Conservation (phyloP, 108 stramenopile species). For the Licmophora abbreviata region DNA sequence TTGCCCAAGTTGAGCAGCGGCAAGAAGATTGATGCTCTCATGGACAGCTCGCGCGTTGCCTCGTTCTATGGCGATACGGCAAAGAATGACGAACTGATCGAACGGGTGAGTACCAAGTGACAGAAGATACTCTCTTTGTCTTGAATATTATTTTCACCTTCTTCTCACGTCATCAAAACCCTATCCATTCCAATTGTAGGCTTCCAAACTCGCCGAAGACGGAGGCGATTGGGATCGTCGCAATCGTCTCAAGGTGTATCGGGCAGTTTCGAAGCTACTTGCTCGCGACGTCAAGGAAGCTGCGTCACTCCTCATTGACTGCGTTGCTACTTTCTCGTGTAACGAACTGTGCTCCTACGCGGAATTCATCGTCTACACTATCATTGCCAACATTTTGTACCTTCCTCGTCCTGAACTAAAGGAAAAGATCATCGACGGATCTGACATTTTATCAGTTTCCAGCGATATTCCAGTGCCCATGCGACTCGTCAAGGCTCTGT, state of each 20-base stretch:
- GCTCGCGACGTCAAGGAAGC: conserved; percentile 82
- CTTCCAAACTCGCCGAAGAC: conserved; percentile 68
- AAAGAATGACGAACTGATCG: conserved; percentile 53
- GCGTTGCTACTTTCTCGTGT: conserved; percentile 96
- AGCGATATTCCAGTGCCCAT: conserved; percentile 67
- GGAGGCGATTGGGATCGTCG: conserved; percentile 99
- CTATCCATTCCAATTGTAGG: conserved; percentile 17
- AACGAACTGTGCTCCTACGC: conserved; percentile 90
- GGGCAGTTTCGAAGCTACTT: conserved; percentile 66
- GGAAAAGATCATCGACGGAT: conserved; percentile 93
- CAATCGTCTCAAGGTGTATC: conserved; percentile 96
- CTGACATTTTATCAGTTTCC: conserved; percentile 87
- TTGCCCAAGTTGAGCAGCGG: conserved; percentile 89
- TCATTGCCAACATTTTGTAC: conserved; percentile 81
- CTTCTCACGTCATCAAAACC: conserved; percentile 3
- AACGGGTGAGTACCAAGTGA: conserved; percentile 34
- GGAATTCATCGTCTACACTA: conserved; percentile 88
- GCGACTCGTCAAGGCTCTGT: conserved; percentile 74
- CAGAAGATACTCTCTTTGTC: neutral
- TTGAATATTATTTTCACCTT: conserved; percentile 1
- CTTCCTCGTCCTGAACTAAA: conserved; percentile 82
- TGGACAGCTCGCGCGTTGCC: conserved; percentile 83
- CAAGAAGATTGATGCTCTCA: conserved; percentile 91
- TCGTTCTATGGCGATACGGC: conserved; percentile 76
- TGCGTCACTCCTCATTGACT: conserved; percentile 76